phyloP scores from a whole-genome alignment of 2,329 filamentous ascomycete species.

The Fusarium armeniacum region DNA sequence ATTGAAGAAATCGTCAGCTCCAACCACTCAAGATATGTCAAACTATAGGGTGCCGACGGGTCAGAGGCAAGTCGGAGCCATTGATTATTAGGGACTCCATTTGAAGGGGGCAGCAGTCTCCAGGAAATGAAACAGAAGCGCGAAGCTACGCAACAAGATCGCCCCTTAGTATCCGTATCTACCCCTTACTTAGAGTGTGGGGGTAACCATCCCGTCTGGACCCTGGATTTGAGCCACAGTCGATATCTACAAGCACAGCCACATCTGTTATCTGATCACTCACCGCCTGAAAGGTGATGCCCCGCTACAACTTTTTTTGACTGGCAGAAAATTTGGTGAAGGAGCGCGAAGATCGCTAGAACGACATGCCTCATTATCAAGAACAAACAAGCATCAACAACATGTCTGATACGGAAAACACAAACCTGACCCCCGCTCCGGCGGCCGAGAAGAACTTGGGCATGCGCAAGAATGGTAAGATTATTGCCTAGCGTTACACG shows the following conservation, averaged over 20 bases:
- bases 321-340: slow-evolving; percentile 51
- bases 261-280: slow-evolving; percentile 16
- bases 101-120: slow-evolving; percentile 26
- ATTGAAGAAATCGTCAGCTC: slow-evolving; percentile 29
- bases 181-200: slow-evolving; percentile 44
- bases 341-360: slow-evolving; percentile 20
- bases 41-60: slow-evolving; percentile 20
- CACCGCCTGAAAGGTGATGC: slow-evolving; percentile 42
- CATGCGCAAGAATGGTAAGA: slow-evolving; percentile 85
- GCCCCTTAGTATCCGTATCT: slow-evolving; percentile 28
- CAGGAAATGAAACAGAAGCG: slow-evolving; percentile 40
- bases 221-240: slow-evolving; percentile 47
- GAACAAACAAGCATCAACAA: slow-evolving; percentile 32
- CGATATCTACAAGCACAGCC: slow-evolving; percentile 29
- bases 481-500: not conserved
- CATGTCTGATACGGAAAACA: slow-evolving; percentile 60
- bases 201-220: slow-evolving; percentile 38
- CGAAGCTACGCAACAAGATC: slow-evolving; percentile 42
- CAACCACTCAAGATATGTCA: not conserved
- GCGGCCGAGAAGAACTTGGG: slow-evolving; percentile 64
- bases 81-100: slow-evolving; percentile 12
- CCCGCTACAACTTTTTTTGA: slow-evolving; percentile 46
- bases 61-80: slow-evolving; percentile 5
- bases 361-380: slow-evolving; percentile 26
- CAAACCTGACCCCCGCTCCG: slow-evolving; percentile 53